Base-by-base conservation (phyloP, 495 filamentous ascomycete species). In the Massariosphaeria phaeospora region DNA sequence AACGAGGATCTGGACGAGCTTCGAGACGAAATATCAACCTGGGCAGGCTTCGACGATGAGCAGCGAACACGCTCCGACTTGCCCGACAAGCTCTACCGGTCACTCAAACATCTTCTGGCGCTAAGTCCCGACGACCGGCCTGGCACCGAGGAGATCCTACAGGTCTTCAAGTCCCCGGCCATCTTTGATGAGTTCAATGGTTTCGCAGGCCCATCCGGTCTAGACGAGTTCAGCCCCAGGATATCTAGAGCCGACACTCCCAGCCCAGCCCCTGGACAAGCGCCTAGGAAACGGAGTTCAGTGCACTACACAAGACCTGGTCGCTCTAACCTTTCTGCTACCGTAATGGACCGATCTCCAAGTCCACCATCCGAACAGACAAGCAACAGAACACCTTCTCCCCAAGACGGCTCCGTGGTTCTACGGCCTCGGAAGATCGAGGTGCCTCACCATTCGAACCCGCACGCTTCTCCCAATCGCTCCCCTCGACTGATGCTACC, bases 1-100 rank as follows among this genome's bases (percentile, higher is more conserved):
- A 79, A 86, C 40, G 94, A 97, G 64, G 91, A 98, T 54, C 76
- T 96, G n/a, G 90, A 96, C 56, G 74, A 80, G 48, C 80, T 98
- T 17, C 82, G 91, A 38, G 85, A 77, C 7, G 93, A 98, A 68
- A 96, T 98, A 48, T 81, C 80, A 18, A 75, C 80, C 31, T 98
- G 91, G 90, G 72, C 81, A 34, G 93, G 93, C 0, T 91, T 97
- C 48, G 81, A 88, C 47, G 86, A 91, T 41, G 81, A 84, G 55
- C 57, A 63, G 11, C 76, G 78, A 42, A 79, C 85, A 49, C 78
- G 93, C 11, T 79, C 85, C 2, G 93, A 97, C 56, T 76, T 97
- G 1, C 93, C 94, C 0, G 80, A 90, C 33, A 85, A 84, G 65
- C 79, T 98, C 0, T 98, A 97, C 66, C 79, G 81, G 25, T 84